Conservation (phyloP, 805 yeast species). For the Schizosaccharomyces octosporus region DNA sequence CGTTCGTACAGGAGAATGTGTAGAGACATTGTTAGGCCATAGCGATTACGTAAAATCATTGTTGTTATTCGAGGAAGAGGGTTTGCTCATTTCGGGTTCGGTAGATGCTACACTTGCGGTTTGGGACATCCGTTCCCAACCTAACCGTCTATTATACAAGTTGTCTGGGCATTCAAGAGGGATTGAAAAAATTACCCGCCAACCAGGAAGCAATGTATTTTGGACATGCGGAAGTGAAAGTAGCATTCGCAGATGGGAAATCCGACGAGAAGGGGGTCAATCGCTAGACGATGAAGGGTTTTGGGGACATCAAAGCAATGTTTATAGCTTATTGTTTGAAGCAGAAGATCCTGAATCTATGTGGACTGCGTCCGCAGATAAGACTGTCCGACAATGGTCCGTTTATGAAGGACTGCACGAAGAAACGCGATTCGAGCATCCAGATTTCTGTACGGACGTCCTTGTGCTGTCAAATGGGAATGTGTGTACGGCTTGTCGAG, state of each 20-base stretch:
- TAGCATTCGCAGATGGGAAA: background rate
- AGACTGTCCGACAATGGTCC: background rate
- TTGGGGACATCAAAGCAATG: background rate
- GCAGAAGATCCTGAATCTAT: background rate
- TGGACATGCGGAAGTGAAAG: background rate
- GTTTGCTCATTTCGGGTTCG: background rate
- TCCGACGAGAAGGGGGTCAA: background rate
- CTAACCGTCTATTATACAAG: background rate
- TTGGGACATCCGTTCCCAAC: background rate
- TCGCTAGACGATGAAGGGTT: background rate
- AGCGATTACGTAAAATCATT: background rate
- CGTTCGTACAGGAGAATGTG: background rate
- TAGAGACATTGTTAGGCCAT: background rate
- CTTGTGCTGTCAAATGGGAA: background rate
- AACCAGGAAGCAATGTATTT: background rate
- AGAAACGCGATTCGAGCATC: background rate
- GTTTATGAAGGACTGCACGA: background rate
- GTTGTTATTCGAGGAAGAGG: background rate
- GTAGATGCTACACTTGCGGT: background rate
- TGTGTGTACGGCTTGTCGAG: background rate
- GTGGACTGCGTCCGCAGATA: constrained; percentile 1
- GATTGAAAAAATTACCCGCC: background rate
- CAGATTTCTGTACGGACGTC: background rate
- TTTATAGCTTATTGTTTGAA: background rate
- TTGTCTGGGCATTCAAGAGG: background rate